Evolutionary conservation across 805 yeast species (phyloP).

Genomic region (Novakomyces olei): DNA sequence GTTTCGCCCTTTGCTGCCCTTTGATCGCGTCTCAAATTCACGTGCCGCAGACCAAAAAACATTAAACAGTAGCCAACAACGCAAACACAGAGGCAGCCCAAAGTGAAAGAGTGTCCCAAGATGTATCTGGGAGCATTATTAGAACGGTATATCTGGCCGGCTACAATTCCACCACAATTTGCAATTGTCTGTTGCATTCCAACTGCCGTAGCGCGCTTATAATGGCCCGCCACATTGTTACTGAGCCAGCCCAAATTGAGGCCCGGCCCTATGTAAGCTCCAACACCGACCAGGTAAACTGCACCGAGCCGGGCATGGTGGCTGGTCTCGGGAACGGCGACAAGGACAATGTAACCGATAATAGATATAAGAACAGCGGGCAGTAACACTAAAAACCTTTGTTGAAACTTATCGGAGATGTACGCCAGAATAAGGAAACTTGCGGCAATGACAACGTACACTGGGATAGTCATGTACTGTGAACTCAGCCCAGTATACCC

Average conservation of each 20-base stretch:
- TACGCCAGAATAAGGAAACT: conserved; percentile 36
- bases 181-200: conserved; percentile 3
- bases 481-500: conserved; percentile 52
- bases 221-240: conserved; percentile 1
- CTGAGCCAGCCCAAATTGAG: conserved; percentile 3
- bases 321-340: conserved; percentile 18
- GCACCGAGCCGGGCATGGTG: neutral
- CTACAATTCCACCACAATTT: neutral
- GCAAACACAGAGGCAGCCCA: conserved; percentile 1
- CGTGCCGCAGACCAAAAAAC: neutral
- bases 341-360: conserved; percentile 33
- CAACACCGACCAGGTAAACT: neutral
- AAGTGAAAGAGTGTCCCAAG: conserved; percentile 1
- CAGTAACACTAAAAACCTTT: conserved; percentile 14
- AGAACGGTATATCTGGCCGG: conserved; percentile 2
- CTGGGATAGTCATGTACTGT: conserved; percentile 61
- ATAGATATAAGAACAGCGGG: conserved; percentile 19
- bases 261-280: conserved; percentile 3
- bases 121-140: neutral
- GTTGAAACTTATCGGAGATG: conserved; percentile 32
- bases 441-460: conserved; percentile 59
- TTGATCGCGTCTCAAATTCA: neutral
- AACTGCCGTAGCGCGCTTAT: conserved; percentile 3
- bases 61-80: neutral
- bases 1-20: neutral